A percentile compares a stretch with the other conserved stretches of the same genome.
phyloP scores from a whole-genome alignment of 2,329 filamentous ascomycete species.

The Xylariales sp. region DNA sequence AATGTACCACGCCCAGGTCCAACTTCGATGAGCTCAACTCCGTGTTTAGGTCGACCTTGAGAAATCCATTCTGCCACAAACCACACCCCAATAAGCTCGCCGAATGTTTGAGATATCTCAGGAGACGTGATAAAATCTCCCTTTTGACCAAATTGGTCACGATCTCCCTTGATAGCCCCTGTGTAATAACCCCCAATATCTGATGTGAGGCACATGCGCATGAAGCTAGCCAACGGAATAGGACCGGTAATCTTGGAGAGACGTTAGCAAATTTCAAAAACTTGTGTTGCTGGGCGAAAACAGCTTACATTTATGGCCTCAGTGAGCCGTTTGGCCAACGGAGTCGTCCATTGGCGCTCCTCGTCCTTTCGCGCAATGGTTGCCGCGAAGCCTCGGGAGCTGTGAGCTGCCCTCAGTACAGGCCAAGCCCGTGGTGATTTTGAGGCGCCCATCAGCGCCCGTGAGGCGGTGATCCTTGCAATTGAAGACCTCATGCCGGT shows the following conservation, averaged over 20 bases:
- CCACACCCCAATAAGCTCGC: slow-evolving; percentile 92
- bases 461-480: slow-evolving; percentile 13
- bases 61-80: slow-evolving; percentile 95
- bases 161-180: slow-evolving; percentile 58
- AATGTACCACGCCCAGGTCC: slow-evolving; percentile 91
- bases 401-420: slow-evolving; percentile 9
- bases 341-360: slow-evolving; percentile 80
- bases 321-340: slow-evolving; percentile 79
- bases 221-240: slow-evolving; percentile 87
- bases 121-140: slow-evolving; percentile 97
- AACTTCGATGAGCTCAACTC: slow-evolving; percentile 87
- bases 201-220: slow-evolving; percentile 96
- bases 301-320: slow-evolving; percentile 76
- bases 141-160: slow-evolving; percentile 86
- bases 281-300: no score
- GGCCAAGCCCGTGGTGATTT: slow-evolving; percentile 11
- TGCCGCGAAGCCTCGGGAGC: slow-evolving; percentile 20
- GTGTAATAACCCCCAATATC: slow-evolving; percentile 94
- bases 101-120: slow-evolving; percentile 96
- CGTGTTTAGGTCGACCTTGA: slow-evolving; percentile 69
- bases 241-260: slow-evolving; percentile 68
- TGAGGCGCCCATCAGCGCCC: slow-evolving; percentile 17
- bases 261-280: neutral
- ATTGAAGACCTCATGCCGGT: slow-evolving; percentile 19
- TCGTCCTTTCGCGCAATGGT: slow-evolving; percentile 23